A percentile compares a stretch with the other conserved stretches of the same genome.
Evolutionary conservation across 2,329 filamentous ascomycete genomes (phyloP).

Genomic region (Fusarium irregulare): DNA sequence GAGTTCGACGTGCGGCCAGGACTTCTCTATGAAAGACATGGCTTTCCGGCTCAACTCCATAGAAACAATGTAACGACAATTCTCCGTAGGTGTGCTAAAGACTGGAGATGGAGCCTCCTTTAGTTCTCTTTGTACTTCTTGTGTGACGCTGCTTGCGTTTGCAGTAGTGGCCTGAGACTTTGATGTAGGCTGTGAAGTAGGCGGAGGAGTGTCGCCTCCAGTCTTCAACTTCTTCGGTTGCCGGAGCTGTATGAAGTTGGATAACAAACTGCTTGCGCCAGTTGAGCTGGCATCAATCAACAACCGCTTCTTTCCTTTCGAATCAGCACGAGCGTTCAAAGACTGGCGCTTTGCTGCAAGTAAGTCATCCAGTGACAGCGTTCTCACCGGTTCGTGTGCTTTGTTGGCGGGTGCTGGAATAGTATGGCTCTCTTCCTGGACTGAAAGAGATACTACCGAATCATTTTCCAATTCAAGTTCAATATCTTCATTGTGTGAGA

Average conservation of each 20-base stretch:
- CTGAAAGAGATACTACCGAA: background rate
- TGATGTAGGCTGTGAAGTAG: background rate
- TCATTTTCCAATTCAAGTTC: slow-evolving; percentile 19
- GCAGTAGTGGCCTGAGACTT: background rate
- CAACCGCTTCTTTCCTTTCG: slow-evolving; percentile 11
- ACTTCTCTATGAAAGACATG: slow-evolving; percentile 60
- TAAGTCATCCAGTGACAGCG: slow-evolving; percentile 5
- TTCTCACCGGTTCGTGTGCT: background rate
- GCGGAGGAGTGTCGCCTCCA: background rate
- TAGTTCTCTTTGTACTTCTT: background rate
- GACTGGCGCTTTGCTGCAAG: background rate
- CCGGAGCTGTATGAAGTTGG: slow-evolving; percentile 49
- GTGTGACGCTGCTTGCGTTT: background rate
- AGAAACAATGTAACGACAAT: slow-evolving; percentile 62
- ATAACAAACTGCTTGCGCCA: slow-evolving; percentile 46
- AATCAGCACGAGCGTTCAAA: slow-evolving; percentile 3
- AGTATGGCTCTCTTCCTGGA: background rate
- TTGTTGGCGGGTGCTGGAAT: background rate
- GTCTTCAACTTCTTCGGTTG: slow-evolving; percentile 43
- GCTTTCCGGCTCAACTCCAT: slow-evolving; percentile 60
- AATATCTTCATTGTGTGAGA: slow-evolving; percentile 39
- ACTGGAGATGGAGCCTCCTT: slow-evolving; percentile 30
- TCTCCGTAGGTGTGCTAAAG: slow-evolving; percentile 21
- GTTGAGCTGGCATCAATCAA: slow-evolving; percentile 30
- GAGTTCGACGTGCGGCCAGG: slow-evolving; percentile 62